A percentile compares a stretch with the other conserved stretches of the same genome.
Evolutionary conservation across 345 rosid species (phyloP).

Genomic region (Populus alba): DNA sequence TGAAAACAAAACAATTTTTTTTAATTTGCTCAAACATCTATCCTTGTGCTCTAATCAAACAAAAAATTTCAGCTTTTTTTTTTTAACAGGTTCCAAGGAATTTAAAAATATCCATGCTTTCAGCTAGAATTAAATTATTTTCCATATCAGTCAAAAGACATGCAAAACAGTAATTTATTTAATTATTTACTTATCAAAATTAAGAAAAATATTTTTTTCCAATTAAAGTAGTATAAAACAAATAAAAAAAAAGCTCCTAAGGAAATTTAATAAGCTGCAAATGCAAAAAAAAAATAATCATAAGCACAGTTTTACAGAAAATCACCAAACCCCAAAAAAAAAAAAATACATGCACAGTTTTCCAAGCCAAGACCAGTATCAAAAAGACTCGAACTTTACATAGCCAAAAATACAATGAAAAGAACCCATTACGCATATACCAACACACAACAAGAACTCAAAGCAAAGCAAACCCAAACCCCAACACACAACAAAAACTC

Average conservation of each 20-base stretch:
- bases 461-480: constrained; percentile 10
- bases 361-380: constrained; percentile 17
- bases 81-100: background rate
- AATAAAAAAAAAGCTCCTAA: background rate
- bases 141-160: background rate
- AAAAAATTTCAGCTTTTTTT: background rate
- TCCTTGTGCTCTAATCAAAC: background rate
- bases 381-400: background rate
- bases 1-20: background rate
- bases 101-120: background rate
- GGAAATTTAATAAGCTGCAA: constrained; percentile 1
- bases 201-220: background rate
- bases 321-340: constrained; percentile 2
- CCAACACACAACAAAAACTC: constrained; percentile 6
- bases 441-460: constrained; percentile 6
- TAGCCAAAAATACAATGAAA: background rate
- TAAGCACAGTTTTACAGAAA: background rate
- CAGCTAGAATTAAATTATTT: background rate
- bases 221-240: background rate
- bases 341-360: background rate
- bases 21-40: background rate
- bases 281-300: background rate
- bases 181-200: background rate
- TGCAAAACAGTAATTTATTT: background rate
- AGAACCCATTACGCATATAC: constrained; percentile 19